Percentiles rank a stretch among this genome's conserved stretches.
Conservation (phyloP, 768 basidiomycete species). For the Boletus fagicola region DNA sequence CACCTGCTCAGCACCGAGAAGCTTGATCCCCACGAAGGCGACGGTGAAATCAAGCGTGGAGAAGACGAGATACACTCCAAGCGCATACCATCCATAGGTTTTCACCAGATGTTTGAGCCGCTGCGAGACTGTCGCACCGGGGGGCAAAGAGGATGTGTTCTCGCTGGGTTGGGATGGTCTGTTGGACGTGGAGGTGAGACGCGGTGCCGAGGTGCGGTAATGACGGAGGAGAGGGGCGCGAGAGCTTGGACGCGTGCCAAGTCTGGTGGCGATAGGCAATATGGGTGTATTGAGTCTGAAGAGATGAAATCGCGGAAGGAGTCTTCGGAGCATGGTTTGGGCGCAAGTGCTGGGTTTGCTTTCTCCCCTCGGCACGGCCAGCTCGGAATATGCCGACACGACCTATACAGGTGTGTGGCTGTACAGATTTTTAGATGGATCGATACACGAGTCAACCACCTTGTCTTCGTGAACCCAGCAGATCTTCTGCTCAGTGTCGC, state of each 20-base stretch:
- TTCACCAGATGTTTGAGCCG: constrained; percentile 81
- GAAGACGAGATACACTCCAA: constrained; percentile 82
- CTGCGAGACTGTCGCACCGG: constrained; percentile 59
- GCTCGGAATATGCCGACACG: constrained; percentile 13
- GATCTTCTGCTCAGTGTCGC: constrained; percentile 19
- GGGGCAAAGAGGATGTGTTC: constrained; percentile 35
- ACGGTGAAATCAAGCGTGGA: constrained; percentile 78
- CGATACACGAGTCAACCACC: constrained; percentile 4
- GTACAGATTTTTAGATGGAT: constrained; percentile 15
- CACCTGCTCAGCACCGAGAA: constrained; percentile 90
- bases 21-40: constrained; percentile 79
- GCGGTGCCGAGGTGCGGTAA: constrained; percentile 49
- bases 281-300: constrained; percentile 47
- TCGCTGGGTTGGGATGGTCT: constrained; percentile 11
- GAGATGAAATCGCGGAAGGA: constrained; percentile 46
- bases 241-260: constrained; percentile 29
- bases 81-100: constrained; percentile 93
- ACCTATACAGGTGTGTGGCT: constrained; percentile 29
- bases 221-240: constrained; percentile 36
- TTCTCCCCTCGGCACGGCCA: not conserved
- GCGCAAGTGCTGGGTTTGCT: too few species aligned
- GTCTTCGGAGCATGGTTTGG: constrained; percentile 34
- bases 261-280: constrained; percentile 46
- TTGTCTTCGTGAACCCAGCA: constrained; percentile 19
- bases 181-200: constrained; percentile 38